These are phyloP conservation scores for Erodium moschatum DNA, from an alignment of 441 rosid species.

Conservation along the genomic window DNA sequence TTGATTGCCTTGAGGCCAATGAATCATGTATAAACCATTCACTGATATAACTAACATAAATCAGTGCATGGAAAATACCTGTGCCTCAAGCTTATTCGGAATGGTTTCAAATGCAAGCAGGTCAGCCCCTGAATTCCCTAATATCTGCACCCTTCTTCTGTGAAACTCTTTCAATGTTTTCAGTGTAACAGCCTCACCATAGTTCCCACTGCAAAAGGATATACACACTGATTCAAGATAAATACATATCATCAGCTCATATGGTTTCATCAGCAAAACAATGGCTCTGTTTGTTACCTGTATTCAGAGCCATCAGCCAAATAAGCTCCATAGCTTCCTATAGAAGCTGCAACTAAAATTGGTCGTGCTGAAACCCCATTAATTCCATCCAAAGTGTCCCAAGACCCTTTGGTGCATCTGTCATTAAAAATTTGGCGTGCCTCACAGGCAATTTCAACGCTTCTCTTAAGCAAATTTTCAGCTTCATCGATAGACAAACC, in stretches of 20 bases:
- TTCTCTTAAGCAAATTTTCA: conserved; percentile 48
- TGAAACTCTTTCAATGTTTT: background rate
- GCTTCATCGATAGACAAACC: conserved; percentile 59
- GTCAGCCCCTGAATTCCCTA: background rate
- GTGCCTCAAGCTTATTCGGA: background rate
- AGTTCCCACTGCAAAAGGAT: background rate
- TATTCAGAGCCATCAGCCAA: background rate
- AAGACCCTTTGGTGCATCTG: conserved; percentile 20
- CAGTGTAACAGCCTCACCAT: background rate
- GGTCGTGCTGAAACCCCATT: background rate
- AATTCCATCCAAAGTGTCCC: background rate
- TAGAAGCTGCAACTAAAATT: background rate
- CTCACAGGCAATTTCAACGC: conserved; percentile 74
- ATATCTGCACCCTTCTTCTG: background rate
- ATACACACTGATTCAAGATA: background rate
- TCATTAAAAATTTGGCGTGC: conserved; percentile 60
- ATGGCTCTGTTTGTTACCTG: background rate
- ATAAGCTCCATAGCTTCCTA: background rate
- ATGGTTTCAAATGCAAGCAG: background rate
- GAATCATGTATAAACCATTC: background rate
- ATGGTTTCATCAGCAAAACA: background rate
- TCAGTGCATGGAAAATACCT: background rate
- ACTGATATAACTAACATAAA: background rate
- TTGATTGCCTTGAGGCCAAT: background rate
- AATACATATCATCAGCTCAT: background rate